Percentiles rank a stretch among this genome's conserved stretches.
Evolutionary conservation across 2,329 filamentous ascomycete genomes (phyloP).

Genomic region (Nemania bipapillata): DNA sequence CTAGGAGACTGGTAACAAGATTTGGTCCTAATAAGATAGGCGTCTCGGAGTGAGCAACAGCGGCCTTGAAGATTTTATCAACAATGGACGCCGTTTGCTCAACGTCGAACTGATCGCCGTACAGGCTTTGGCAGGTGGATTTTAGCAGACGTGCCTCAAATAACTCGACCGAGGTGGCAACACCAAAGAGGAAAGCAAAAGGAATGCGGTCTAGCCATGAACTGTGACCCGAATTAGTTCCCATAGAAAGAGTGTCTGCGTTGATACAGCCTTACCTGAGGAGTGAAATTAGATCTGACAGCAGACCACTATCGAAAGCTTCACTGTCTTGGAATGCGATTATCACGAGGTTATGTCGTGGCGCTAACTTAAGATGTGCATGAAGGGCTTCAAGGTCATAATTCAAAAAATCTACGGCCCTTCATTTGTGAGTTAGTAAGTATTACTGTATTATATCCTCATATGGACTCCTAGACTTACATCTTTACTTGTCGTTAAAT

Average conservation of each 20-base stretch:
- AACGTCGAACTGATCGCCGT: constrained; percentile 80
- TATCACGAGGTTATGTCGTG: constrained; percentile 67
- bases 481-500: constrained; percentile 59
- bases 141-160: constrained; percentile 79
- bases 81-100: constrained; percentile 77
- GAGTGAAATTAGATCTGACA: constrained; percentile 76
- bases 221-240: constrained; percentile 37
- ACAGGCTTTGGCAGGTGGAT: constrained; percentile 72
- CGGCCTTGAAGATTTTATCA: constrained; percentile 75
- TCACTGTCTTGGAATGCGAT: constrained; percentile 84
- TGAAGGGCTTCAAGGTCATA: constrained; percentile 81
- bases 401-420: constrained; percentile 74
- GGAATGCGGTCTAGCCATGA: constrained; percentile 80
- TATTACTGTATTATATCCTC: background rate
- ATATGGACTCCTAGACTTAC: constrained; percentile 52
- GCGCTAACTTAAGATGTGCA: constrained; percentile 65
- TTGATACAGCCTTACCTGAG: constrained; percentile 66
- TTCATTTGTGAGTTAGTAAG: constrained; percentile 48
- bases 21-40: constrained; percentile 71
- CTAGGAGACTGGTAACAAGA: constrained; percentile 71
- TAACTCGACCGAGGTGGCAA: constrained; percentile 83
- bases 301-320: constrained; percentile 77
- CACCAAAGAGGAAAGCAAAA: constrained; percentile 79
- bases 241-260: constrained; percentile 39
- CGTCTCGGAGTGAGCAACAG: constrained; percentile 68